Percentiles rank a stretch among this genome's conserved stretches.
Evolutionary conservation across 805 yeast species (phyloP).

Genomic region (Kodamaea hsintzibuensis): DNA sequence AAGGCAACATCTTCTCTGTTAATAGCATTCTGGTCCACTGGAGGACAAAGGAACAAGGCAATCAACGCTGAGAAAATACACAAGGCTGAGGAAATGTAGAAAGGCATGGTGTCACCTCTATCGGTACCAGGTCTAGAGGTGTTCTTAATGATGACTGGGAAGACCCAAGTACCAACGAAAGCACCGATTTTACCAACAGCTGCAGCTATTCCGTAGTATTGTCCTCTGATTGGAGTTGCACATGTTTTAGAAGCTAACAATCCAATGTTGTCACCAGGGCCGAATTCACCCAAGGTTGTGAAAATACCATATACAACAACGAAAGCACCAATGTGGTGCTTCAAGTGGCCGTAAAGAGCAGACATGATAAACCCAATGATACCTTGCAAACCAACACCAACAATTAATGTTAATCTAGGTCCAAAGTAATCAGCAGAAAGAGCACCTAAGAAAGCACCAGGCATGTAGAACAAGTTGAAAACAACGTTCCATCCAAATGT

Average conservation of each 20-base stretch:
- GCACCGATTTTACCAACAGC: slow-evolving; percentile 93
- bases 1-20: slow-evolving; percentile 74
- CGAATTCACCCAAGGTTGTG: slow-evolving; percentile 85
- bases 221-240: slow-evolving; percentile 87
- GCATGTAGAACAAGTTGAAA: slow-evolving; percentile 81
- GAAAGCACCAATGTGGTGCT: slow-evolving; percentile 69
- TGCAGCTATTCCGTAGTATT: slow-evolving; percentile 88
- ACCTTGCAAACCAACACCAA: slow-evolving; percentile 75
- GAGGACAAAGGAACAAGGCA: slow-evolving; percentile 72
- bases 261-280: slow-evolving; percentile 93
- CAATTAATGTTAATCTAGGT: slow-evolving; percentile 75
- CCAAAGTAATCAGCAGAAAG: slow-evolving; percentile 81
- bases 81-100: slow-evolving; percentile 77
- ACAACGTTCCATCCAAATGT: slow-evolving; percentile 93
- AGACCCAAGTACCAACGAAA: slow-evolving; percentile 83
- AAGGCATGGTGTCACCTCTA: slow-evolving; percentile 70
- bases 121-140: slow-evolving; percentile 51
- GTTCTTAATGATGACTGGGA: slow-evolving; percentile 72
- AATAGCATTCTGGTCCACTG: slow-evolving; percentile 82
- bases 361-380: slow-evolving; percentile 84
- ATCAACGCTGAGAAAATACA: slow-evolving; percentile 71
- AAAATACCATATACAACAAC: slow-evolving; percentile 89
- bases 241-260: slow-evolving; percentile 81
- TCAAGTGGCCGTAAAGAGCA: slow-evolving; percentile 57
- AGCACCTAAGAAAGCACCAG: slow-evolving; percentile 92